Percentiles rank a stretch among this genome's conserved stretches.
Evolutionary conservation across 495 filamentous ascomycete genomes (phyloP).

Genomic region (Penicillium odoratum): DNA sequence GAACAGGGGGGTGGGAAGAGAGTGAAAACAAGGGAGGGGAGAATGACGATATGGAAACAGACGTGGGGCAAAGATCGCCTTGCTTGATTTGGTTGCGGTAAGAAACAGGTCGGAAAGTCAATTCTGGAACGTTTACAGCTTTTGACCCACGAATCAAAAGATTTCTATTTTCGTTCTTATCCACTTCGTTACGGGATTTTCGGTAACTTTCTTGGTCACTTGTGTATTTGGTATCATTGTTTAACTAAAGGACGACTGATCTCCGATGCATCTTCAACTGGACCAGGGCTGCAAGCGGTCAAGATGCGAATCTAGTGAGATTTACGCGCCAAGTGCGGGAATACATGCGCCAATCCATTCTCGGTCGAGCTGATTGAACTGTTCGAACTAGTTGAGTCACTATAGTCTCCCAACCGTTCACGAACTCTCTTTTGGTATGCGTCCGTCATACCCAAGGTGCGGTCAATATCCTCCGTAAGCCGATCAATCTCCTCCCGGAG

Average conservation of each 20-base stretch:
- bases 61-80: slow-evolving; percentile 31
- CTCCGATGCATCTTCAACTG: background rate
- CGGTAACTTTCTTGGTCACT: background rate
- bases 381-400: slow-evolving; percentile 1
- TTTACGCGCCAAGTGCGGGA: slow-evolving; percentile 40
- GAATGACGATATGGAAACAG: slow-evolving; percentile 25
- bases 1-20: slow-evolving; percentile 1
- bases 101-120: slow-evolving; percentile 7
- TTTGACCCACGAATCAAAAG: background rate
- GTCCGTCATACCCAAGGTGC: slow-evolving; percentile 47
- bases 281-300: slow-evolving; percentile 1
- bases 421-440: slow-evolving; percentile 45
- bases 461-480: slow-evolving; percentile 54
- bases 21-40: slow-evolving; percentile 13
- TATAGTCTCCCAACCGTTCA: slow-evolving; percentile 31
- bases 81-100: slow-evolving; percentile 32
- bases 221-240: background rate
- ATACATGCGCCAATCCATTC: slow-evolving; percentile 42
- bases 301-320: slow-evolving; percentile 18
- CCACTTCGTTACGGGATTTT: background rate
- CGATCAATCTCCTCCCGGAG: slow-evolving; percentile 55
- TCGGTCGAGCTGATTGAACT: slow-evolving; percentile 8
- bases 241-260: background rate
- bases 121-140: background rate
- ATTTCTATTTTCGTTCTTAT: background rate